Evolutionary conservation across 768 basidiomycete genomes (phyloP).

Genomic region (Podaxis rugospora): DNA sequence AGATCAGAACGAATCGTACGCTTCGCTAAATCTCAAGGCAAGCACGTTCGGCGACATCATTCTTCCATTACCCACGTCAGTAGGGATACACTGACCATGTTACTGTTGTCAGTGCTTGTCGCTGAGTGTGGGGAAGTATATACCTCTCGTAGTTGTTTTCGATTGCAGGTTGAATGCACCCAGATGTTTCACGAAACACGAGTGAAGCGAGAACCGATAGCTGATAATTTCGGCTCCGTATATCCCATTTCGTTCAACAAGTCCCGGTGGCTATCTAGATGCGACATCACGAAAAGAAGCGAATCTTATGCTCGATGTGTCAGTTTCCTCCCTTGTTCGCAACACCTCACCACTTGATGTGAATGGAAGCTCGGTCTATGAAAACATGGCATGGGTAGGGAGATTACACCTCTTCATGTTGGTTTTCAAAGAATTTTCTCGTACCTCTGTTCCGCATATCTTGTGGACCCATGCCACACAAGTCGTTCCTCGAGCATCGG

Average conservation of each 20-base stretch:
- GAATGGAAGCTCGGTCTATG: constrained; percentile 8
- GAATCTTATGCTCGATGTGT: not conserved
- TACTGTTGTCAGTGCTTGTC: too few species aligned
- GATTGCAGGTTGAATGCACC: too few species aligned
- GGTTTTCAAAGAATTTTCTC: not conserved
- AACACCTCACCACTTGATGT: constrained; percentile 8
- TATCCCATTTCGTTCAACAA: not conserved
- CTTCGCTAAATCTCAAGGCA: not conserved
- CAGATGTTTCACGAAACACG: too few species aligned
- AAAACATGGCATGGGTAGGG: not conserved
- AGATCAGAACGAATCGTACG: not conserved
- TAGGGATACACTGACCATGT: not conserved
- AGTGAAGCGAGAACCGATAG: too few species aligned
- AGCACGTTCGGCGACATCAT: not conserved
- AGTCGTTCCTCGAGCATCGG: not conserved
- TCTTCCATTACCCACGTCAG: constrained; percentile 1
- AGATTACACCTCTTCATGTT: not conserved
- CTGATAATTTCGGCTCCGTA: not conserved
- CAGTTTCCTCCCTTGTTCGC: not conserved
- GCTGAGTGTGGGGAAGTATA: too few species aligned
- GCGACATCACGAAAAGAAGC: constrained; percentile 3
- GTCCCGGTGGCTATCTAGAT: constrained; percentile 4
- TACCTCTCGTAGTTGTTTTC: too few species aligned
- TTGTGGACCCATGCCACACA: not conserved
- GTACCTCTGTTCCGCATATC: not conserved